phyloP scores from a whole-genome alignment of 2,329 filamentous ascomycete genomes.

The Stagonosporopsis tanaceti region DNA sequence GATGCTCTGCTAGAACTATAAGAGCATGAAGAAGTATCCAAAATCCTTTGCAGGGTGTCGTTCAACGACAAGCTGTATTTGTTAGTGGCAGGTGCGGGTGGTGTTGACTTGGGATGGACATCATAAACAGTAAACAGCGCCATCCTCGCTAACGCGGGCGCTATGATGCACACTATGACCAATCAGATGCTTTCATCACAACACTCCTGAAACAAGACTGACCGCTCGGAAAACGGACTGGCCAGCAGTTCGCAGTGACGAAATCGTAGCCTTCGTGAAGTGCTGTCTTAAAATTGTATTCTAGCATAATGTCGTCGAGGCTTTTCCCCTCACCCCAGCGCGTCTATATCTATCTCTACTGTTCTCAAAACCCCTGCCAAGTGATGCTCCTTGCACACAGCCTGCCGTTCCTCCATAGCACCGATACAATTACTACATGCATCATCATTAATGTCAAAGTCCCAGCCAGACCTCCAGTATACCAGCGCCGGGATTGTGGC shows the following conservation, averaged over 20 bases:
- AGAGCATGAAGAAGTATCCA: slow-evolving; percentile 28
- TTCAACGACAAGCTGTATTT: slow-evolving; percentile 6
- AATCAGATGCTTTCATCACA: slow-evolving; percentile 22
- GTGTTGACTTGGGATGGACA: slow-evolving; percentile 24
- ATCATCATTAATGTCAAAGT: slow-evolving; percentile 55
- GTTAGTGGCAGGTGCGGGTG: slow-evolving; percentile 40
- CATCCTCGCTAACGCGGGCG: slow-evolving; percentile 20
- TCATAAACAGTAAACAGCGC: slow-evolving; percentile 15
- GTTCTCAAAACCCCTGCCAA: slow-evolving; percentile 27
- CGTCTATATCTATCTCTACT: background rate
- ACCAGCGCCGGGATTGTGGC: slow-evolving; percentile 23
- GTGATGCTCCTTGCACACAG: slow-evolving; percentile 45
- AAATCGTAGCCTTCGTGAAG: background rate
- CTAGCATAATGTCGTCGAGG: background rate
- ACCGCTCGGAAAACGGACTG: slow-evolving; percentile 17
- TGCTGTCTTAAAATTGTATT: background rate
- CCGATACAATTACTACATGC: slow-evolving; percentile 57
- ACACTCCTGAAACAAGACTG: slow-evolving; percentile 18
- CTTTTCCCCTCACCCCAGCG: background rate
- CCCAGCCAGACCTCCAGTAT: slow-evolving; percentile 46
- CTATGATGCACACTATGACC: slow-evolving; percentile 4
- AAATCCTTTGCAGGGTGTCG: slow-evolving; percentile 22
- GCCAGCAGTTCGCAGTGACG: slow-evolving; percentile 12
- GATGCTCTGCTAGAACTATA: slow-evolving; percentile 36
- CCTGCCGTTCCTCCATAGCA: slow-evolving; percentile 42